Evolutionary conservation across 352 stramenopile genomes (phyloP), one percentile per base, ranked within the genome.

Genomic region (Phytophthora nicotianae): DNA sequence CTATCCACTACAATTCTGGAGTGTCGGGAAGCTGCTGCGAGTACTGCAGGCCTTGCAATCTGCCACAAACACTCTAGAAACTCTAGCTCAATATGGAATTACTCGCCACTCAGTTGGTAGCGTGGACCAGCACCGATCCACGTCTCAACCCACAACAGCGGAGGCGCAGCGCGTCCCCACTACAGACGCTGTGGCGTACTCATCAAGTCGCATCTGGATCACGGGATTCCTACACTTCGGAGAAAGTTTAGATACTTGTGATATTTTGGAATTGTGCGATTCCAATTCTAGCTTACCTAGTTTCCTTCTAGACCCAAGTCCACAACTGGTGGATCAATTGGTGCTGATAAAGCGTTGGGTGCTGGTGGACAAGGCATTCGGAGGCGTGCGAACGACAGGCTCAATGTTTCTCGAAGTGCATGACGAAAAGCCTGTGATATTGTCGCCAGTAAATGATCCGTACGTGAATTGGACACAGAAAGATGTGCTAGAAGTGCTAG

Each of bases 311-410:
- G 58, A 74, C 4, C 79, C 81, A 11, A 49, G 51, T 26, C 56
- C 72, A 3, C 47, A 69, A 42, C 21, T 73, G 6, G 59, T 90
- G 5, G 66, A 80, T 56, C 69, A 77, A 17, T 57, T 88, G n/a
- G 70, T 92, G 9, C 69, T 89, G 8, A 53, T 92, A 1, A 86
- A 89, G 49, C 40, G 26, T 7, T 91, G 84, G 81, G 76, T 74
- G n/a, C 55, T 83, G 14, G 69, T 92, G 17, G 53, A 75, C 32
- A 71, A 72, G 33, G 23, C 55, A 16, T 42, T 63, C 9, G 33
- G 41, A 26, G 49, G 51, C 16, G 42, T 60, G 4, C 50, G 49
- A 33, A 59, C 50, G 19, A 26, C 52, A 11, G n/a, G 21, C 0
- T 50, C 46, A 9, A 50, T 62, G 17, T 78, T 78, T 49, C 58